Evolutionary conservation across 176 grass and related monocot genomes (phyloP), one percentile per base, ranked within the genome.

Genomic region (Eremochloa ophiuroides): DNA sequence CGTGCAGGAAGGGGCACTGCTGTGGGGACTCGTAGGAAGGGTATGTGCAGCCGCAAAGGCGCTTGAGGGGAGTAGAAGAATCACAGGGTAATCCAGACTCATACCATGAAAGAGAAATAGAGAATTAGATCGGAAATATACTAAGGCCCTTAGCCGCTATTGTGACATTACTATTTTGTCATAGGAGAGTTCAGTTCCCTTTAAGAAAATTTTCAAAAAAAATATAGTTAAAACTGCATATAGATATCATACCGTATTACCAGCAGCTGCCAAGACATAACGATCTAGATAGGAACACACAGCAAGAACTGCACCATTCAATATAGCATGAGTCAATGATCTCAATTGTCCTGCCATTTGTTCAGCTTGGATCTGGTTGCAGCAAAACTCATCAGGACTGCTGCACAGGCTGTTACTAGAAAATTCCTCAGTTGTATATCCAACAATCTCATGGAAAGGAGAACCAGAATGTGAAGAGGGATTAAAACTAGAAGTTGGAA

Each of bases 241-340:
- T 50, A 47, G 80, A 70, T 64, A 82, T 48, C 86, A 88, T 91
- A 99, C 96, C 87, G 70, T 73, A 84, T 91, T 93, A 88, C 96
- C 96, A 80, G 96, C 90, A 86, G 96, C 89, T 82, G 96, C 96
- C 88, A 99, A 84, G 43, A 99, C 74, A 95, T 93, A 93, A 55
- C 84, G 86, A 77, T 99, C 88, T 28, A 95, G 86, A 90, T 91
- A 95, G 44, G 96, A 69, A 71, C 90, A 89, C 8, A 95, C 90
- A 59, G 96, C 86, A 86, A 99, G 90, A 82, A 99, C 96, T 61
- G 96, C 96, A 71, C 96, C 96, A 76, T 42, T 74, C 25, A 91
- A 86, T 74, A 81, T 84, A 80, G 66, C 28, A 72, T 99, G 93
- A 82, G 78, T 77, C 63, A 98, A 37, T 83, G 80, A 84, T 82